phyloP scores from a whole-genome alignment of 371 early-diverging fungal genomes.

The Coemansia sp. region DNA sequence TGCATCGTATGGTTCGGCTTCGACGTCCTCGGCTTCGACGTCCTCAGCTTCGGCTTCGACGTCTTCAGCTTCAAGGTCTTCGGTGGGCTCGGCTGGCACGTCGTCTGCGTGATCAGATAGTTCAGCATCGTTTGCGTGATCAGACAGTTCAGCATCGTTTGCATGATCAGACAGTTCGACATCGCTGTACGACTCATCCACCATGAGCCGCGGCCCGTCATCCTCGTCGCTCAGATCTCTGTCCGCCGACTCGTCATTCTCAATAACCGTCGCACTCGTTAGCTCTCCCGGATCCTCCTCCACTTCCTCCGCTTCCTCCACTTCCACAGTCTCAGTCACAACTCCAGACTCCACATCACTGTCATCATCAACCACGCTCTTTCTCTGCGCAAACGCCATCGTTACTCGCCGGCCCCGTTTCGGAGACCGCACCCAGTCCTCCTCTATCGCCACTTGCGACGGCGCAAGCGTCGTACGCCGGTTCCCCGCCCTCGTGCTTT shows the following conservation, averaged over 20 bases:
- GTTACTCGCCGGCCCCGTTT: conserved; percentile 29
- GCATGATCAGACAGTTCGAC: not conserved
- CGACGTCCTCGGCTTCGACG: not conserved
- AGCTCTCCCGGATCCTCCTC: conserved; percentile 8
- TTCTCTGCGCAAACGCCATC: conserved; percentile 14
- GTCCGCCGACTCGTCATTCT: not conserved
- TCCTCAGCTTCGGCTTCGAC: not conserved
- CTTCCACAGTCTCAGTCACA: not conserved
- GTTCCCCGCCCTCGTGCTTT: not conserved
- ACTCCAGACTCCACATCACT: not conserved
- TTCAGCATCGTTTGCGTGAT: not conserved
- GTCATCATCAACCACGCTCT: not conserved
- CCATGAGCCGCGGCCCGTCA: not conserved
- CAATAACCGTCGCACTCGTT: conserved; percentile 10
- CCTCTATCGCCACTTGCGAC: not conserved
- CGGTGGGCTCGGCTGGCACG: not conserved
- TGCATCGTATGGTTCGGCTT: not conserved
- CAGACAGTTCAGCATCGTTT: not conserved
- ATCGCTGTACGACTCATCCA: not conserved
- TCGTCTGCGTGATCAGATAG: not conserved
- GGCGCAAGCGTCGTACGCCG: conserved; percentile 29
- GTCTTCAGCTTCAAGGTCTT: not conserved
- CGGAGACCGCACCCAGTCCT: conserved; percentile 34
- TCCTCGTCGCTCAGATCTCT: conserved; percentile 1
- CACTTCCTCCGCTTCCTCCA: not conserved